Evolutionary conservation across 495 filamentous ascomycete species (phyloP).

Genomic region (Bacidia rubella): DNA sequence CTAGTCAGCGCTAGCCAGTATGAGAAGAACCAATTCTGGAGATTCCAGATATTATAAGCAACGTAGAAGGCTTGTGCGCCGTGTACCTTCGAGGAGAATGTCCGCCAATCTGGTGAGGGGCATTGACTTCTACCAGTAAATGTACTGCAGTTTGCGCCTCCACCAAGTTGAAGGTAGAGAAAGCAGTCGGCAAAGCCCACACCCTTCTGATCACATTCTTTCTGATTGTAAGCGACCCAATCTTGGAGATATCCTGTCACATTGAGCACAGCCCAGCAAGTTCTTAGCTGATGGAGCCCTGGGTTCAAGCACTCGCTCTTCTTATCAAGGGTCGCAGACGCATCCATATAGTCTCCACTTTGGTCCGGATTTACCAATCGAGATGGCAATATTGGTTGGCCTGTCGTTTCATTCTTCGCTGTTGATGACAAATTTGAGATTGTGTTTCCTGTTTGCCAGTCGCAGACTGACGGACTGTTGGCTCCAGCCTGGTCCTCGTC

Average conservation of each 20-base stretch:
- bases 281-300: slow-evolving; percentile 7
- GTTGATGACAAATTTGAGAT: slow-evolving; percentile 2
- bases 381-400: too few species aligned
- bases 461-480: not conserved
- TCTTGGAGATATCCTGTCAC: slow-evolving; percentile 7
- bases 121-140: not conserved
- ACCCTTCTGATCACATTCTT: slow-evolving; percentile 2
- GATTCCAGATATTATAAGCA: slow-evolving; percentile 8
- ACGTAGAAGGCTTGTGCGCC: not conserved
- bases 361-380: slow-evolving; percentile 4
- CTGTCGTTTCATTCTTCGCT: not conserved
- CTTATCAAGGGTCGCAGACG: slow-evolving; percentile 4
- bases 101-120: not conserved
- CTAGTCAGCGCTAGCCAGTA: slow-evolving; percentile 1
- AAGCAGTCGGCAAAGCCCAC: slow-evolving; percentile 9
- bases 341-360: not conserved
- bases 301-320: slow-evolving; percentile 2
- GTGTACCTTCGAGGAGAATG: not conserved
- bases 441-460: not conserved
- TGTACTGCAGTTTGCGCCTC: slow-evolving; percentile 1
- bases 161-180: slow-evolving; percentile 2
- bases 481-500: not conserved
- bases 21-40: slow-evolving; percentile 1
- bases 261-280: slow-evolving; percentile 11
- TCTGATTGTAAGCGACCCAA: slow-evolving; percentile 9